Conservation (phyloP, 805 yeast species). For the Nakazawaea wyomingensis region DNA sequence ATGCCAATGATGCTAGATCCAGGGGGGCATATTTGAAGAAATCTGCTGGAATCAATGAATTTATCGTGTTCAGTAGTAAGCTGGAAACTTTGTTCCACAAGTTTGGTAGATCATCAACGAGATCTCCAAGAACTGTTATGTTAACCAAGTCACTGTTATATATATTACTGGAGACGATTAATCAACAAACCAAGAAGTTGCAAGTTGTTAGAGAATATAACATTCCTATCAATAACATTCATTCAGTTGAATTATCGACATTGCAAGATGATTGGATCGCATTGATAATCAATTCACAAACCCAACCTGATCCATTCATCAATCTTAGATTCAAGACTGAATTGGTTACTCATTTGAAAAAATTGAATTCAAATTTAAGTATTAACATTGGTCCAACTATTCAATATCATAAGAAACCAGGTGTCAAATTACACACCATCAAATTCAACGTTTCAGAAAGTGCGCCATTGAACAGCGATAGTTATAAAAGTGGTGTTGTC, state of each 20-base stretch:
- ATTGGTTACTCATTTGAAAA: conserved; percentile 67
- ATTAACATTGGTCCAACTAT: conserved; percentile 68
- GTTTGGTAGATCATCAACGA: conserved; percentile 86
- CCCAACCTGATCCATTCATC: conserved; percentile 73
- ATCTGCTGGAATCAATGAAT: conserved; percentile 64
- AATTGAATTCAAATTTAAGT: conserved; percentile 49
- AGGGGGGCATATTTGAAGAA: conserved; percentile 69
- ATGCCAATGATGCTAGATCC: conserved; percentile 71
- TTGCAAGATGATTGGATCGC: conserved; percentile 94
- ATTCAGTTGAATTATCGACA: conserved; percentile 61
- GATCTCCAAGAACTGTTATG: conserved; percentile 68
- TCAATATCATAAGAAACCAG: conserved; percentile 87
- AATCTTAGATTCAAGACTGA: conserved; percentile 88
- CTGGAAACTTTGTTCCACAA: conserved; percentile 82
- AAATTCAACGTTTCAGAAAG: conserved; percentile 58
- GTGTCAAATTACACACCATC: conserved; percentile 65
- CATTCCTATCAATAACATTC: conserved; percentile 55
- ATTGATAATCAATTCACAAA: conserved; percentile 45
- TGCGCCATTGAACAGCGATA: conserved; percentile 66
- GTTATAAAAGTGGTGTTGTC: conserved; percentile 84
- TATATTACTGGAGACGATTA: conserved; percentile 67
- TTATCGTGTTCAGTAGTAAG: conserved; percentile 68
- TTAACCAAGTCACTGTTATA: conserved; percentile 60
- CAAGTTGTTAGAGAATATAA: conserved; percentile 58
- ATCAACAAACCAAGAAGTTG: conserved; percentile 46